Evolutionary conservation across 2,329 filamentous ascomycete species (phyloP).

Genomic region (Pestalotiopsis sp.): DNA sequence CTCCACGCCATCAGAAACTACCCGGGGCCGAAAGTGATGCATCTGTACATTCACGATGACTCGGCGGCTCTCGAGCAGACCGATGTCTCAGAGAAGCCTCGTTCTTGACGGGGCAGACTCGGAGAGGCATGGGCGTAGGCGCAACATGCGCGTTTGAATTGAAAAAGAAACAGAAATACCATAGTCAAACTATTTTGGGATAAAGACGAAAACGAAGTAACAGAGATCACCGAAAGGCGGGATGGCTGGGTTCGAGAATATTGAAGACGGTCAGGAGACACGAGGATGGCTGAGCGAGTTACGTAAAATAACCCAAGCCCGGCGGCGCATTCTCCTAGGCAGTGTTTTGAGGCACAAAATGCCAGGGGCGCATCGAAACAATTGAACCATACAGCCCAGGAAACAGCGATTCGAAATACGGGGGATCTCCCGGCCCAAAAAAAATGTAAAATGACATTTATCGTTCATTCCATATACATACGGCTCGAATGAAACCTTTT

Average conservation of each 20-base stretch:
- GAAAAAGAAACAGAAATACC: neutral
- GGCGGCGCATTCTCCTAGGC: neutral
- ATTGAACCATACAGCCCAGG: neutral
- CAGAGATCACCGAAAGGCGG: neutral
- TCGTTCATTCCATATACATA: neutral
- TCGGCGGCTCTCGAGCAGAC: slow-evolving; percentile 10
- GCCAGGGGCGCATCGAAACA: neutral
- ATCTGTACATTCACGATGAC: slow-evolving; percentile 43
- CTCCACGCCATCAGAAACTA: slow-evolving; percentile 50
- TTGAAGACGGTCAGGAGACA: neutral
- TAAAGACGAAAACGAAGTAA: neutral
- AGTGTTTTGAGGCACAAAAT: neutral
- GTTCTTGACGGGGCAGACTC: neutral
- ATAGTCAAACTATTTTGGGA: neutral
- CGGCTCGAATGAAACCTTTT: neutral
- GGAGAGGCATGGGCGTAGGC: neutral
- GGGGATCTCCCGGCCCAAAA: neutral
- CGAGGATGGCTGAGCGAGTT: neutral
- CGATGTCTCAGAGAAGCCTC: slow-evolving; percentile 4
- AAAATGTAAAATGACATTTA: neutral
- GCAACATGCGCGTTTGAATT: neutral
- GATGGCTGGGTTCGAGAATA: neutral
- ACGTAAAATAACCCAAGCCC: neutral
- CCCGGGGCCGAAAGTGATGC: slow-evolving; percentile 52
- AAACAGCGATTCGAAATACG: neutral